A percentile compares a stretch with the other conserved stretches of the same genome.
Conservation (phyloP, 1,284 basidiomycete species). For the Phenoliferia sp. region DNA sequence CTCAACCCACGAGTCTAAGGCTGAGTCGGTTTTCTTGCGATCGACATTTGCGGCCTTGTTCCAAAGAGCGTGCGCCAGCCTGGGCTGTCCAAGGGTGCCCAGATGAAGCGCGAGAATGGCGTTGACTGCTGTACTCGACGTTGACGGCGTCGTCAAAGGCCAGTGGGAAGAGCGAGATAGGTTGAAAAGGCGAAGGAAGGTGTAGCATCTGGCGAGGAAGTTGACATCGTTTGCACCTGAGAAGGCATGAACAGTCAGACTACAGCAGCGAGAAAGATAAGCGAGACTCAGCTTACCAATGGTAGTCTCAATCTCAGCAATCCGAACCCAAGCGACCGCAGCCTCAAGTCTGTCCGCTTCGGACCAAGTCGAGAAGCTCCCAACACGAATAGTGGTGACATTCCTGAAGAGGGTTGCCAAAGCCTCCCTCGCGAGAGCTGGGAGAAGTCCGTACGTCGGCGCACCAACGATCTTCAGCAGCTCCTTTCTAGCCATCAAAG, state of each 20-base stretch:
- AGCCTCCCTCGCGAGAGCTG: conserved; percentile 16
- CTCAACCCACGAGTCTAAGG: conserved; percentile 23
- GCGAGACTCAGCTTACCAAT: conserved; percentile 15
- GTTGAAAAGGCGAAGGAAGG: conserved; percentile 31
- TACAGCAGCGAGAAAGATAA: not conserved
- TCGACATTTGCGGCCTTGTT: conserved; percentile 11
- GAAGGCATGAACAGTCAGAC: not conserved
- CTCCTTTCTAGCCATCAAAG: conserved; percentile 16
- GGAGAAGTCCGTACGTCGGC: conserved; percentile 6
- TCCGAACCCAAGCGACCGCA: conserved; percentile 31
- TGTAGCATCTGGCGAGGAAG: conserved; percentile 27
- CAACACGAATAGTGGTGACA: conserved; percentile 1
- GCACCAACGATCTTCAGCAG: conserved; percentile 22
- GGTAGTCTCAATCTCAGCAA: conserved; percentile 34
- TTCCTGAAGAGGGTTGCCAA: conserved; percentile 7
- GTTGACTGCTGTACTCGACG: conserved; percentile 19
- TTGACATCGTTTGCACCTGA: conserved; percentile 20
- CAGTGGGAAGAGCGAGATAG: conserved; percentile 28
- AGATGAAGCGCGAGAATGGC: conserved; percentile 30
- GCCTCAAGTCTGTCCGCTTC: conserved; percentile 13
- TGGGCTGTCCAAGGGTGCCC: conserved; percentile 10
- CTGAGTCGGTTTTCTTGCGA: conserved; percentile 20
- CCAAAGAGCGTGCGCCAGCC: conserved; percentile 26
- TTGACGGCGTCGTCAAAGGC: conserved; percentile 14
- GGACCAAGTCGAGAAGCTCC: not conserved